These are phyloP conservation scores for Coemansia sp. DNA, from an alignment of 192 early-diverging fungal species.

Conservation along the genomic window DNA sequence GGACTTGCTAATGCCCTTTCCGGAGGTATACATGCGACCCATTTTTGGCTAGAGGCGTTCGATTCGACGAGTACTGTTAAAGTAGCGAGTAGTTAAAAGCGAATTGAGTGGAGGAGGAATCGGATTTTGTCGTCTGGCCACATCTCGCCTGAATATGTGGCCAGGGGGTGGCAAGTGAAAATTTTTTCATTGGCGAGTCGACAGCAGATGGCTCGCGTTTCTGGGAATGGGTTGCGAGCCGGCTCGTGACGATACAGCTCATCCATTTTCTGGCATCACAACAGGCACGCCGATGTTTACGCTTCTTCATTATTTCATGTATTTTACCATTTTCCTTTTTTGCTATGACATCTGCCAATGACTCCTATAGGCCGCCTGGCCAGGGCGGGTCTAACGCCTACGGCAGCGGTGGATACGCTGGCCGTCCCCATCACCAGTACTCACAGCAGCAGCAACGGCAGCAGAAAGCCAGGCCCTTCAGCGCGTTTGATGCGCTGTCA, in stretches of 20 bases:
- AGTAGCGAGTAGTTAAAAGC: conserved; percentile 1
- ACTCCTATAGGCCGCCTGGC: not conserved
- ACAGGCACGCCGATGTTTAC: not conserved
- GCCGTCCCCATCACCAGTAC: not conserved
- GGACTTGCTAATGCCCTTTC: conserved; percentile 6
- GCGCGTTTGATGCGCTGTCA: not conserved
- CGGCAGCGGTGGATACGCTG: not conserved
- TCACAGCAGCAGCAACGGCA: not conserved
- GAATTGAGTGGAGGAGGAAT: conserved; percentile 6
- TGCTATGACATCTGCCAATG: not conserved
- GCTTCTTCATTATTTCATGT: not conserved
- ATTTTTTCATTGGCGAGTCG: conserved; percentile 6
- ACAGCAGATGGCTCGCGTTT: not conserved
- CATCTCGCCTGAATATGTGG: not conserved
- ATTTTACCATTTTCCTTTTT: not conserved
- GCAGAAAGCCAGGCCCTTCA: not conserved
- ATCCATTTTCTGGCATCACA: not conserved
- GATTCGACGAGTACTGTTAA: conserved; percentile 6
- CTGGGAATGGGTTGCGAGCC: not conserved
- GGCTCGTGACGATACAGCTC: not conserved
- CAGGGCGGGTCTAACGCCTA: not conserved
- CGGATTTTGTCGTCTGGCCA: not conserved
- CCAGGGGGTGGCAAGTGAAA: conserved; percentile 3
- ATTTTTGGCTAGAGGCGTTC: conserved; percentile 56
- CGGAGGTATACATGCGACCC: conserved; percentile 94